Evolutionary conservation across 164 flowering plant species (phyloP), one percentile per base, ranked within the genome.

Genomic region (Magnolia changhungtana): DNA sequence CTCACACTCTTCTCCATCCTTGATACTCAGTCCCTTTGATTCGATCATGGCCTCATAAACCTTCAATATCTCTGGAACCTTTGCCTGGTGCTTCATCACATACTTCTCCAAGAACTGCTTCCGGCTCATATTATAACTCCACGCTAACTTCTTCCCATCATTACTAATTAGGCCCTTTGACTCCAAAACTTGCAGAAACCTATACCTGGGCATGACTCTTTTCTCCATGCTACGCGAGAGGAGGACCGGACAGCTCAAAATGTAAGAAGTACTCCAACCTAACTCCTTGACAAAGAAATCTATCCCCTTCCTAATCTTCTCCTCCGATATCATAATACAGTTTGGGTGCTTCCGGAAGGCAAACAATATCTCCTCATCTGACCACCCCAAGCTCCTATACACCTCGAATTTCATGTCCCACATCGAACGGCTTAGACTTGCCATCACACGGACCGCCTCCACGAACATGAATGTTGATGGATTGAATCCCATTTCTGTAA

Each of bases 351-450:
- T 72, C 13, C 20, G n/a, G 13, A 82, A 82, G 0, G 77, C 75
- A 4, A 5, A 2, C 6, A 72, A 7, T 61, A 80, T 24, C n/a
- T 79, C 81, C 6, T 73, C 81, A 70, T 73, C 75, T 8, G 85
- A 80, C 82, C 76, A 80, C 70, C 81, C 84, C 75, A 69, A 79
- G 29, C 67, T 82, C 66, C 29, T 31, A 71, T 68, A 78, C 24
- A 74, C 61, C 45, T 74, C 73, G 1, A 69, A 7, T 37, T 74
- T 81, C 29, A 19, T 19, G n/a, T 76, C 79, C 81, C 81, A 81
- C 0, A 16, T 69, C 3, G 77, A 65, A 69, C 74, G 24, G 8
- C 29, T 69, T 63, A 76, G 21, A 8, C 19, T 0, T 6, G 24
- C 7, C 75, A 55, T 29, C 1, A 29, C 74, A 1, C 19, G 65